Evolutionary conservation across 164 flowering plant species (phyloP).

Genomic region (Dillenia turbinata): DNA sequence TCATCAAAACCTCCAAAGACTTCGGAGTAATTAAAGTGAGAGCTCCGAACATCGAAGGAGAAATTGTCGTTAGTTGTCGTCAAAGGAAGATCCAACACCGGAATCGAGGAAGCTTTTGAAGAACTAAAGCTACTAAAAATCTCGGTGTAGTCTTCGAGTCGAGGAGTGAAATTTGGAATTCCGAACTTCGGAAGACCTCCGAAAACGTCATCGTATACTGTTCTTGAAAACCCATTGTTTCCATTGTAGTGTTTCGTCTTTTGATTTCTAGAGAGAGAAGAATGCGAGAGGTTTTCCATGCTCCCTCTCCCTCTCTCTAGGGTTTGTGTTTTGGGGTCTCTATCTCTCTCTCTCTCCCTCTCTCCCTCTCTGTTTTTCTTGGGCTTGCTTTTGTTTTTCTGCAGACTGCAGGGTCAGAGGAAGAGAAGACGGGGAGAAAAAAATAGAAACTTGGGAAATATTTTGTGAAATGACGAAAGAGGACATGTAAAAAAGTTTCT

Average conservation of each 20-base stretch:
- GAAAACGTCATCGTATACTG: conserved; percentile 69
- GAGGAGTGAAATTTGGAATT: conserved; percentile 46
- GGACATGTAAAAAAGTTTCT: no score
- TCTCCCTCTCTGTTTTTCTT: no score
- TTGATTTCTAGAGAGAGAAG: conserved; percentile 8
- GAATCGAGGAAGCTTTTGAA: conserved; percentile 57
- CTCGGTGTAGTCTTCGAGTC: conserved; percentile 77
- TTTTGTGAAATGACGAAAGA: no score
- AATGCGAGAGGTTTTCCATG: conserved; percentile 39
- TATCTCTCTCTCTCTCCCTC: no score
- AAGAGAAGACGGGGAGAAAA: no score
- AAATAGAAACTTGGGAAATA: no score
- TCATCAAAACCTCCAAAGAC: conserved; percentile 51
- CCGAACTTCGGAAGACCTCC: conserved; percentile 66
- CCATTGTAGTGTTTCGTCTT: conserved; percentile 13
- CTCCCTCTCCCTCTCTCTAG: conserved; percentile 11
- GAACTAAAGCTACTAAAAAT: conserved; percentile 68
- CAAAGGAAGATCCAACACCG: conserved; percentile 56
- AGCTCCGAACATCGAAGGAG: conserved; percentile 30
- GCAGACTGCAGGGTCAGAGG: no score
- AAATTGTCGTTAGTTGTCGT: conserved; percentile 32
- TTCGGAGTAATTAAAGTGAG: conserved; percentile 46
- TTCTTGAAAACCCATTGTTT: conserved; percentile 21
- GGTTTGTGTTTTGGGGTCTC: not conserved
- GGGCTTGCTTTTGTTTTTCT: no score